Evolutionary conservation across 768 basidiomycete species (phyloP).

Genomic region (Baorangia bicolor): DNA sequence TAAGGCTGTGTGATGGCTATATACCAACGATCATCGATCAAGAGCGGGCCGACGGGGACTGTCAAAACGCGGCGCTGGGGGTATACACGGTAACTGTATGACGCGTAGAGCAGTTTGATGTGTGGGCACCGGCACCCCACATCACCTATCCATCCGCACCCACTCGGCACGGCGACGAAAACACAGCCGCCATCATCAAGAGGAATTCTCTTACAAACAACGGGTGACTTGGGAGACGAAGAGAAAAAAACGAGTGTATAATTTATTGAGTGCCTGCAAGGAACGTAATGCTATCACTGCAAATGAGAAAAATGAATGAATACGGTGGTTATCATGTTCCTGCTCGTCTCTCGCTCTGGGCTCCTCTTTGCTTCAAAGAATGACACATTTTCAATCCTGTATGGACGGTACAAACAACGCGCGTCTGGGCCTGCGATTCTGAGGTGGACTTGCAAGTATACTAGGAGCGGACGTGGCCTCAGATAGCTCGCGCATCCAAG

Average conservation of each 20-base stretch:
- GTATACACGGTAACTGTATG: too few relatives aligned
- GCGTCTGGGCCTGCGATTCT: neutral
- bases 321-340: neutral
- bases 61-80: too few relatives aligned
- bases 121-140: too few relatives aligned
- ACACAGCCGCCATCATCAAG: too few relatives aligned
- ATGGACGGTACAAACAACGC: neutral
- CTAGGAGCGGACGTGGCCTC: neutral
- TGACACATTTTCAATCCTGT: neutral
- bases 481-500: neutral
- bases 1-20: too few relatives aligned
- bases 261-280: neutral
- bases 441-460: neutral
- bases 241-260: neutral
- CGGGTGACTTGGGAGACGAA: neutral
- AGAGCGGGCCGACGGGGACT: too few relatives aligned
- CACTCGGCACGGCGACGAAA: neutral
- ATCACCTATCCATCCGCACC: neutral
- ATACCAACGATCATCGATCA: too few relatives aligned
- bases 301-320: neutral
- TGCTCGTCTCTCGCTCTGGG: neutral
- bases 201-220: too few relatives aligned
- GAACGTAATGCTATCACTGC: neutral
- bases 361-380: neutral
- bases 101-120: too few relatives aligned